Evolutionary conservation across 169 alveolate genomes (phyloP), one percentile per base, ranked within the genome.

Genomic region (Cryptosporidium xiaoi): DNA sequence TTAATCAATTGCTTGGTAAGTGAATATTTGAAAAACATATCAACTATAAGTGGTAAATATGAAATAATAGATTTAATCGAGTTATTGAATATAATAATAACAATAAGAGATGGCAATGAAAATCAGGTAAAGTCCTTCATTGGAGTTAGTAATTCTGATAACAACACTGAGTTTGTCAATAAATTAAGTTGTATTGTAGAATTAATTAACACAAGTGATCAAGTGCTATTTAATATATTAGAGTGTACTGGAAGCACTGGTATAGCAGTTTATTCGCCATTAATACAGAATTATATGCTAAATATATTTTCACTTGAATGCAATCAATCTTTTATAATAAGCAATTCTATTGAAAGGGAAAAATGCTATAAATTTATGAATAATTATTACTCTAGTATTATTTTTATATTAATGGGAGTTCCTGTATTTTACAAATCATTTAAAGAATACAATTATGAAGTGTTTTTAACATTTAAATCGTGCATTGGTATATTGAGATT

Each of bases 191-290:
- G 18, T 27, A 62, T 62, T 15, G 7, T 27, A n/a, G 33, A 24
- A 5, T 20, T 24, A 20, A 20, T 29, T 6, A 27, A 62, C 44
- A 62, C 2, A 62, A 8, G 67, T 27, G 18, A 27, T n/a, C 64
- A 60, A 16, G 33, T 60, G 6, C n/a, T 62, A 24, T 65, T 34
- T 12, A 77, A 77, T 58, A 15, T 62, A 18, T 40, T 77, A 24
- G 66, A 48, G n/a, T 27, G 31, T 56, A 58, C 87, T 10, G 64
- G 77, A 24, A 77, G 40, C 27, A 77, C 87, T 7, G 87, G 87
- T 15, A 24, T 77, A 27, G 71, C 31, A 36, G 48, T 77, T 27
- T 77, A 60, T 40, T 77, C 87, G 10, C 64, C 44, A 8, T 27
- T 77, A 64, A 56, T 77, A 31, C 71, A 56, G 50, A 62, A 77